Conservation (phyloP, 2,329 filamentous ascomycete genomes). For the Pseudocercospora macadamiae region DNA sequence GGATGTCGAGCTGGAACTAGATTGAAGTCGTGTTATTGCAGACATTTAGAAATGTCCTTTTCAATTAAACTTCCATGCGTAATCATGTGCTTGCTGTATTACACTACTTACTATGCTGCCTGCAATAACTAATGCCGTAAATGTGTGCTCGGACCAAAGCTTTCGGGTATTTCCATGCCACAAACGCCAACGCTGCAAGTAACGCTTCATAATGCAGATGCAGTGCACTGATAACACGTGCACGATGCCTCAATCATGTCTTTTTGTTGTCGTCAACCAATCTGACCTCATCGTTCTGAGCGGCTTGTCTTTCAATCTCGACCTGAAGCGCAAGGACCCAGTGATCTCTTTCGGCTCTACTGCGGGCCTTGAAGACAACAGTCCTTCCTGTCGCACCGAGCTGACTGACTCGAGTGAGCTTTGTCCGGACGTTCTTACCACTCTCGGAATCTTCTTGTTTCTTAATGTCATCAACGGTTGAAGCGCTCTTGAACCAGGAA, state of each 20-base stretch:
- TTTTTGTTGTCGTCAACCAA: slow-evolving; percentile 35
- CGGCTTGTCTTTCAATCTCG: slow-evolving; percentile 63
- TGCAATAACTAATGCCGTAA: not conserved
- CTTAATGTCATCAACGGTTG: slow-evolving; percentile 37
- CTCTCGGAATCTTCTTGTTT: slow-evolving; percentile 15
- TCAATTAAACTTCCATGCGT: too few species aligned
- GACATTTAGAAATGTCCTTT: too few species aligned
- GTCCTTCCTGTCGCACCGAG: slow-evolving; percentile 64
- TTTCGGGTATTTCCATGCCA: not conserved
- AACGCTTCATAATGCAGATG: not conserved
- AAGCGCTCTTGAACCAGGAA: slow-evolving; percentile 54
- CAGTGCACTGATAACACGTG: not conserved
- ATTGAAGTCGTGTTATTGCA: too few species aligned
- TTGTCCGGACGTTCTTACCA: slow-evolving; percentile 31
- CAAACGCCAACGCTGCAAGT: not conserved
- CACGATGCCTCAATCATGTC: not conserved
- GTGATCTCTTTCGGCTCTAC: slow-evolving; percentile 66
- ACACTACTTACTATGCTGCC: not conserved
- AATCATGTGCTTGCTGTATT: not conserved
- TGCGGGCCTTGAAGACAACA: slow-evolving; percentile 68
- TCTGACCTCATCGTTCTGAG: slow-evolving; percentile 58
- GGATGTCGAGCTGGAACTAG: slow-evolving; percentile 13
- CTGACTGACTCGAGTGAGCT: slow-evolving; percentile 62
- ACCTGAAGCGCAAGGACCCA: slow-evolving; percentile 69
- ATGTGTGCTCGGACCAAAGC: not conserved